Evolutionary conservation across 805 yeast species (phyloP), one percentile per base, ranked within the genome.

Genomic region (Kuraishia borneana): DNA sequence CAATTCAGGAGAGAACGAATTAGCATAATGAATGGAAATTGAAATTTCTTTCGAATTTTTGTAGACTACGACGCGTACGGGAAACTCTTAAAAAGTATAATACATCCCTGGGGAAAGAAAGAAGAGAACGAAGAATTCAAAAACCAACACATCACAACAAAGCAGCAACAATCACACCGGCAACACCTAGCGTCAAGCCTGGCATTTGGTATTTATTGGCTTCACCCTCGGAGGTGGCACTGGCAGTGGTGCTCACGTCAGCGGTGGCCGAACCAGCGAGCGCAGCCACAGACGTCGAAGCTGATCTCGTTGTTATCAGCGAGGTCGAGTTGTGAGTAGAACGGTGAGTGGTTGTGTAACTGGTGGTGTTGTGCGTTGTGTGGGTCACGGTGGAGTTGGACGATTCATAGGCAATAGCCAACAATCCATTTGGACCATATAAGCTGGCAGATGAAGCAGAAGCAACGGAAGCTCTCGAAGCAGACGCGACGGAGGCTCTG

Each of bases 361-460:
- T 31, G 30, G 32, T 18, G 36, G 34, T 20, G 41, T 40, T 32
- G 37, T 31, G 25, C 18, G 30, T 25, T 27, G 35, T 32, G 34
- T 39, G 42, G 34, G 39, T 37, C 36, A 41, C 32, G 13, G 56
- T 42, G 9, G 53, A 26, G 48, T 51, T 53, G 30, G 50, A 42
- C 36, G 53, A 50, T 39, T 54, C 59, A 13, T 65, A 57, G 31
- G 71, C 65, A 35, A 63, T 53, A 18, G 70, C 67, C 20, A 58
- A 41, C 32, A 61, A 45, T 36, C 64, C 67, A 37, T 51, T 47
- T 32, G 64, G 61, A 41, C 50, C 52, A n/a, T 51, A 43, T 35
- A 60, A 41, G 7, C 56, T 39, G 12, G 39, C 26, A 14, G 42
- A 42, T 17, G 46, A 25, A 21, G 38, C 44, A 12, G 44, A 41